Evolutionary conservation across 164 flowering plant species (phyloP).

Genomic region (Taxillus chinensis): DNA sequence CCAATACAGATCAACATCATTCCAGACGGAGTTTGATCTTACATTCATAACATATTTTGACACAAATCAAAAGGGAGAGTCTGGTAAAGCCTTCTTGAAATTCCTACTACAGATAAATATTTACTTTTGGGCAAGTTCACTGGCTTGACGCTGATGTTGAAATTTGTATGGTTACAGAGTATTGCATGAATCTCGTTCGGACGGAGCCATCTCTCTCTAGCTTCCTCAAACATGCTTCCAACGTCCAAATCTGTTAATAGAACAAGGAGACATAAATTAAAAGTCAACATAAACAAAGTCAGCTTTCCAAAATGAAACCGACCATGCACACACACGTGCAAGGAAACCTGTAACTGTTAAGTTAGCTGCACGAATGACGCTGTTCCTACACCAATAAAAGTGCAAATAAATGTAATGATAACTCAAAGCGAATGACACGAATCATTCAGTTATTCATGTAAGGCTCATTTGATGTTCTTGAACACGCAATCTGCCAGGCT

Average conservation of each 20-base stretch:
- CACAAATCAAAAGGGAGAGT: background rate
- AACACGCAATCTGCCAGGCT: too few species aligned
- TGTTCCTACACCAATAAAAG: too few species aligned
- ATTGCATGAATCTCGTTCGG: constrained; percentile 89
- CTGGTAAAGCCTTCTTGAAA: background rate
- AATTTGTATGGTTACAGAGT: constrained; percentile 50
- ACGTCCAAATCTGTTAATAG: constrained; percentile 71
- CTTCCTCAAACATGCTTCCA: constrained; percentile 49
- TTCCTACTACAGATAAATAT: constrained; percentile 1
- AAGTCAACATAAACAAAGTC: too few species aligned
- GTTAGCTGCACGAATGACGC: too few species aligned
- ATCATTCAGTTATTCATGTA: too few species aligned
- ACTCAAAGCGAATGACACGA: too few species aligned
- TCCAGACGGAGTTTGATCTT: background rate
- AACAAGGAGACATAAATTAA: constrained; percentile 5
- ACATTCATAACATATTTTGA: background rate
- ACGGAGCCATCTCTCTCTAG: constrained; percentile 70
- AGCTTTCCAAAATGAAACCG: too few species aligned
- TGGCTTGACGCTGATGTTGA: constrained; percentile 68
- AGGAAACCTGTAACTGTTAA: too few species aligned
- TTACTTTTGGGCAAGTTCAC: constrained; percentile 68
- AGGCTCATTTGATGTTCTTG: too few species aligned
- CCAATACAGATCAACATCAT: background rate
- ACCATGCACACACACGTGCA: too few species aligned
- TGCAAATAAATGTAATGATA: too few species aligned